Evolutionary conservation across 805 yeast genomes (phyloP).

Genomic region (Candida ficus): DNA sequence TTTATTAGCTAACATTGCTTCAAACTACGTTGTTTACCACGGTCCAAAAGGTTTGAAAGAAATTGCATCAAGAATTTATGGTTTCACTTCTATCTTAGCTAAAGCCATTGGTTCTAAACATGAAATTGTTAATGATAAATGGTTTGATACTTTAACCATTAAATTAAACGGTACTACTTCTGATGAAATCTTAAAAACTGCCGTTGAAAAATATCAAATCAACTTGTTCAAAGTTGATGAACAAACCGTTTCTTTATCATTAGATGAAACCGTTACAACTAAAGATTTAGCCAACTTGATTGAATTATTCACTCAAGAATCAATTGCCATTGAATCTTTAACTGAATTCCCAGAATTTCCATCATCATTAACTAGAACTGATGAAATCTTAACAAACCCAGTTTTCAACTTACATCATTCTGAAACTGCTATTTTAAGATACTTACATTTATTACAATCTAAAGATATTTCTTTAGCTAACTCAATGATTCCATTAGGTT

Average conservation of each 20-base stretch:
- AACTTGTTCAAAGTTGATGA: slow-evolving; percentile 70
- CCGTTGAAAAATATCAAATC: slow-evolving; percentile 59
- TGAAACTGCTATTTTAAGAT: slow-evolving; percentile 92
- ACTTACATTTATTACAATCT: slow-evolving; percentile 75
- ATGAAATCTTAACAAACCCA: slow-evolving; percentile 56
- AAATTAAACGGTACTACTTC: slow-evolving; percentile 46
- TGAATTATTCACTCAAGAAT: slow-evolving; percentile 50
- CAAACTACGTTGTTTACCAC: slow-evolving; percentile 94
- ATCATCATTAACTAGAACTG: slow-evolving; percentile 45
- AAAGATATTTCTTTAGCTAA: slow-evolving; percentile 92
- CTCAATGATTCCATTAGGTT: slow-evolving; percentile 96
- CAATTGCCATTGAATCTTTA: slow-evolving; percentile 20
- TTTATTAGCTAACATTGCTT: slow-evolving; percentile 87
- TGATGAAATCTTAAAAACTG: slow-evolving; percentile 49
- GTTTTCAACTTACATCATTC: slow-evolving; percentile 88
- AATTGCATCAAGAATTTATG: slow-evolving; percentile 74
- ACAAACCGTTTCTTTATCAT: slow-evolving; percentile 61
- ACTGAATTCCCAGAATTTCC: slow-evolving; percentile 47
- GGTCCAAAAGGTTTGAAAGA: slow-evolving; percentile 81
- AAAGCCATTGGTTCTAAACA: slow-evolving; percentile 43
- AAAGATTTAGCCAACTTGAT: slow-evolving; percentile 55
- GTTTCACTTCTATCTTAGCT: slow-evolving; percentile 70
- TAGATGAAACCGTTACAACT: slow-evolving; percentile 82
- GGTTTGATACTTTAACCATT: slow-evolving; percentile 87
- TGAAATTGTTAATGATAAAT: slow-evolving; percentile 49